A percentile compares a stretch with the other conserved stretches of the same genome.
Evolutionary conservation across 179 eudicot genomes (phyloP).

Genomic region (Silene noctiflora): DNA sequence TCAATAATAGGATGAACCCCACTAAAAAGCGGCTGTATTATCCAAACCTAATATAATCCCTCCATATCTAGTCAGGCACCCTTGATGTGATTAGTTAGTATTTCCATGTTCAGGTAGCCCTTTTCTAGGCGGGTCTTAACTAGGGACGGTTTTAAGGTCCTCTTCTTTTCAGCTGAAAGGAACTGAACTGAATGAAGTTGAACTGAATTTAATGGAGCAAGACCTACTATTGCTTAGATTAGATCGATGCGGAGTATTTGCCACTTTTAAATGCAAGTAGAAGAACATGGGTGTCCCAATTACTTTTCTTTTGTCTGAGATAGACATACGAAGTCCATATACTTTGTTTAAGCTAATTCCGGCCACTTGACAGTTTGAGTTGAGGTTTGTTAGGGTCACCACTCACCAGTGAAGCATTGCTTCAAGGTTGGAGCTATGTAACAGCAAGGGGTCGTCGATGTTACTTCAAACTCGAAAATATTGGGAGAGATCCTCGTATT

Average conservation of each 20-base stretch:
- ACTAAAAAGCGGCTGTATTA: not conserved
- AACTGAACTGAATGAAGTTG: no score
- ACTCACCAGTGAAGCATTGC: no score
- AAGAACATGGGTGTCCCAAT: not conserved
- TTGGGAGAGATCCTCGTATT: no score
- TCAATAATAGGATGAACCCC: not conserved
- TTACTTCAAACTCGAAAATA: no score
- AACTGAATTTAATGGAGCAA: no score
- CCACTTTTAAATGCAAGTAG: not conserved
- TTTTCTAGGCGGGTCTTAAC: no score
- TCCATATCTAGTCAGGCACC: not conserved
- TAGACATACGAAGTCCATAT: constrained; percentile 1
- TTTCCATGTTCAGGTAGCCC: no score
- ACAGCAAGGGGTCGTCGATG: no score
- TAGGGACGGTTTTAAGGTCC: no score
- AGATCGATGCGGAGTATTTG: not conserved
- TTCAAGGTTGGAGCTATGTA: no score
- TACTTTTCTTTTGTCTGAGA: not conserved
- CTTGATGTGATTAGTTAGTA: not conserved
- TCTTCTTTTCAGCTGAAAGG: no score
- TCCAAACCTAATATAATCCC: not conserved
- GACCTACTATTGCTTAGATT: no score
- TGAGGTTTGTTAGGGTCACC: not conserved
- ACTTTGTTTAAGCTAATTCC: not conserved
- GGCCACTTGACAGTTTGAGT: not conserved